Evolutionary conservation across 306 rosid species (phyloP), one percentile per base, ranked within the genome.

Genomic region (Malus fusca): DNA sequence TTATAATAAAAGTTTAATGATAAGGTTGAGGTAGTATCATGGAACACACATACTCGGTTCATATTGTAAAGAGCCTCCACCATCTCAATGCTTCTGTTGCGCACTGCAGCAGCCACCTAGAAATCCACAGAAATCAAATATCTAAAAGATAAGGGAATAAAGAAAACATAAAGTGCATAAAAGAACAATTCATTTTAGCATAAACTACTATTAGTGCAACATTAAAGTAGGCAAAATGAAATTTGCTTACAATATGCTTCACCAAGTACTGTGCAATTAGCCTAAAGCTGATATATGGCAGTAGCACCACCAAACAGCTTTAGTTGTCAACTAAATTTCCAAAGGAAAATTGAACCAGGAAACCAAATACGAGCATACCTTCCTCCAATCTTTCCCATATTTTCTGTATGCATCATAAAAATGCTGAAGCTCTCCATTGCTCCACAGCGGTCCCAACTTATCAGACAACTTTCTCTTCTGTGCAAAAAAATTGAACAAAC

Each of bases 381-480:
- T 94, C 90, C 83, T 86, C 98, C 98, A 94, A 79, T 94, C 92
- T 63, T 85, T 87, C 56, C 97, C 98, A 28, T 85, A 81, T 77
- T 86, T 91, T 75, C 98, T 78, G 81, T 94, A 94, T 21, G 91
- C 97, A 66, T 91, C 97, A 82, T 94, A 94, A 85, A 94, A 94
- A 14, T 73, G 83, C 86, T 82, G 80, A 66, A 94, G 81, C 77
- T 94, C 98, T 81, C 79, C 93, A 83, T 86, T 86, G 84, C 82
- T 90, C 98, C 98, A 94, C 77, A 86, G 93, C 61, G 93, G 77
- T 84, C 98, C 98, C 80, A 92, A 78, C 82, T 88, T 89, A 77
- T 91, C 94, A 43, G 94, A 81, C 80, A 90, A 78, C 73, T 88
- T 94, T 82, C 81, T 91, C 89, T 90, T 94, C 98, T 94, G 81